These are phyloP conservation scores for Persicaria tinctoria DNA, from an alignment of 148 eudicot species.

Conservation along the genomic window DNA sequence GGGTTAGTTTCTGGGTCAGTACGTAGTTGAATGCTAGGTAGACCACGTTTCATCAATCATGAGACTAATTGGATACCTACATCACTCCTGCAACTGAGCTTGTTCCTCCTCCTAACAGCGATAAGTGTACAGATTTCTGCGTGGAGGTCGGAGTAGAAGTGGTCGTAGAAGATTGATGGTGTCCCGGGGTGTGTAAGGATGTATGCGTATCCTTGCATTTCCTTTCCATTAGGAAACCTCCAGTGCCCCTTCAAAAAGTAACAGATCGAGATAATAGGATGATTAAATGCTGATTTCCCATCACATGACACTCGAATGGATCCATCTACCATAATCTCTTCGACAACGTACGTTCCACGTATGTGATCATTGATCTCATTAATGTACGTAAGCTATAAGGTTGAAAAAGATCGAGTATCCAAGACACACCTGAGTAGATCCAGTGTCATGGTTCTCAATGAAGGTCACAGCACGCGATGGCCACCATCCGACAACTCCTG, in stretches of 20 bases:
- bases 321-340: background rate
- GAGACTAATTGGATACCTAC: conserved; percentile 37
- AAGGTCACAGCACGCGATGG: conserved; percentile 98
- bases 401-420: background rate
- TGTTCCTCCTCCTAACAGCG: conserved; percentile 69
- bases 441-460: conserved; percentile 98
- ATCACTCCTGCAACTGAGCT: conserved; percentile 73
- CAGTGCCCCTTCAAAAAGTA: conserved; percentile 72
- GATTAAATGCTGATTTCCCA: background rate
- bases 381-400: no score
- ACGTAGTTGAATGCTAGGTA: no score
- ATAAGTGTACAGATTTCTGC: conserved; percentile 53
- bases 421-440: conserved; percentile 84
- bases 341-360: no score
- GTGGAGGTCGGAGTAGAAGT: conserved; percentile 52
- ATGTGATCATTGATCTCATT: no score
- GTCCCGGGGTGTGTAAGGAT: conserved; percentile 99
- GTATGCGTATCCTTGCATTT: conserved; percentile 99
- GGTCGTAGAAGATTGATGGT: conserved; percentile 93
- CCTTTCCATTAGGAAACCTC: conserved; percentile 99
- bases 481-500: conserved; percentile 99
- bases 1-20: background rate
- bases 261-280: background rate
- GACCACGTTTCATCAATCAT: background rate
- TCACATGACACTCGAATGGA: background rate